These are phyloP conservation scores for Aspergillus sp. DNA, from an alignment of 2,329 filamentous ascomycete species.

Conservation along the genomic window DNA sequence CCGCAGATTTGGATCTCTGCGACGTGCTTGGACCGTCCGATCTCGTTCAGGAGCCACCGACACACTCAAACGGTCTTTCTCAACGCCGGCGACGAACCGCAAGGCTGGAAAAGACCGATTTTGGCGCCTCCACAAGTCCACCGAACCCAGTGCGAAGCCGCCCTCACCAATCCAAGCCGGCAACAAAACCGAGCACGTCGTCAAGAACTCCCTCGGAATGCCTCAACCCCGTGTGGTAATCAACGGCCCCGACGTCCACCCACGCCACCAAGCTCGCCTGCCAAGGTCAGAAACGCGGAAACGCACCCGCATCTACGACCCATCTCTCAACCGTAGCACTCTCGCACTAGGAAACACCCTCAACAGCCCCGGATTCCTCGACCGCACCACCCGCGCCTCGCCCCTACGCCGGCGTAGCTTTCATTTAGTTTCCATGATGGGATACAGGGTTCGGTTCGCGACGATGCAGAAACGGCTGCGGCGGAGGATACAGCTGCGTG, in stretches of 20 bases:
- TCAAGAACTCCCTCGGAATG: conserved; percentile 52
- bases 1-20: conserved; percentile 31
- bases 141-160: conserved; percentile 36
- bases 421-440: conserved; percentile 34
- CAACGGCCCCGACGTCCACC: conserved; percentile 29
- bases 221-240: conserved; percentile 42
- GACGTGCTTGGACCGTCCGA: conserved; percentile 31
- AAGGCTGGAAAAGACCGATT: conserved; percentile 44
- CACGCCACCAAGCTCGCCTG: not conserved
- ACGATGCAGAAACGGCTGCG: conserved; percentile 44
- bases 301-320: conserved; percentile 14
- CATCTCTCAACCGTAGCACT: conserved; percentile 24
- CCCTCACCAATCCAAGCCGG: conserved; percentile 17
- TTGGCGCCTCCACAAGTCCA: conserved; percentile 54
- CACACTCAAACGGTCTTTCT: conserved; percentile 32
- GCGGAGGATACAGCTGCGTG: conserved; percentile 36
- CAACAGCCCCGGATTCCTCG: conserved; percentile 18
- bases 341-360: conserved; percentile 21
- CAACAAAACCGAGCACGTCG: conserved; percentile 14
- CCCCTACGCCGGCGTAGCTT: conserved; percentile 25
- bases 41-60: conserved; percentile 36
- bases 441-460: conserved; percentile 46
- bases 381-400: conserved; percentile 25
- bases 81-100: conserved; percentile 36
- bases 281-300: conserved; percentile 26